Conservation (phyloP, 2,329 filamentous ascomycete species). For the Colletotrichum noveboracense region DNA sequence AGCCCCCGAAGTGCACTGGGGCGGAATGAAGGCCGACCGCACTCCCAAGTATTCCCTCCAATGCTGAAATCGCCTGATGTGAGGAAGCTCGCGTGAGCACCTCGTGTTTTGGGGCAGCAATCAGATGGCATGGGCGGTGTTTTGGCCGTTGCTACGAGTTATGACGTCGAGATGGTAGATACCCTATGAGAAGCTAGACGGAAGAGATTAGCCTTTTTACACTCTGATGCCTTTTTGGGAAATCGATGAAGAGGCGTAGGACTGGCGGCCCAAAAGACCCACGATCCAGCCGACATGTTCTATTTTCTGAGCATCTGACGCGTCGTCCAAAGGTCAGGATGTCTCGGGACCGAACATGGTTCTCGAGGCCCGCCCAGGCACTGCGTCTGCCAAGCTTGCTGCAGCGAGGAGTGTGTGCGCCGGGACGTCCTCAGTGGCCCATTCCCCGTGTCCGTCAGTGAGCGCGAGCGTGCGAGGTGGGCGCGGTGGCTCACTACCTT, state of each 20-base stretch:
- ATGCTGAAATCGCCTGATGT: constrained; percentile 21
- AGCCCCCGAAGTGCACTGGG: constrained; percentile 72
- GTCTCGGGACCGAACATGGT: constrained; percentile 6
- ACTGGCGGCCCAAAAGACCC: not conserved
- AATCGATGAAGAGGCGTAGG: not conserved
- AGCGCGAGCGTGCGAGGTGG: not conserved
- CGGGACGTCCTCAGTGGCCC: not conserved
- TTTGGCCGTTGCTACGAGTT: not conserved
- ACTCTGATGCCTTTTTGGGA: not conserved
- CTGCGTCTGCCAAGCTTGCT: not conserved
- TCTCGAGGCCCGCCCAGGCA: not conserved
- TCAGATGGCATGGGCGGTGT: constrained; percentile 8
- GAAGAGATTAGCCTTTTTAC: not conserved
- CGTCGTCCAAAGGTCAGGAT: not conserved
- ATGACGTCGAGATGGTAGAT: not conserved
- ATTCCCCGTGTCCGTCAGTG: not conserved
- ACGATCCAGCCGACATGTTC: not conserved
- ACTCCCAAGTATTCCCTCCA: constrained; percentile 54
- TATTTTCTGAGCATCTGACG: not conserved
- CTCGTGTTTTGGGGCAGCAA: not conserved
- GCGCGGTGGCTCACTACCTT: not conserved
- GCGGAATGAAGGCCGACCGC: constrained; percentile 66
- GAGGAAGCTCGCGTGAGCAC: not conserved
- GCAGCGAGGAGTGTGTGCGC: not conserved
- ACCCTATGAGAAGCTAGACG: not conserved